Evolutionary conservation across 2,329 filamentous ascomycete species (phyloP).

Genomic region (Emergomyces pasteurianus): DNA sequence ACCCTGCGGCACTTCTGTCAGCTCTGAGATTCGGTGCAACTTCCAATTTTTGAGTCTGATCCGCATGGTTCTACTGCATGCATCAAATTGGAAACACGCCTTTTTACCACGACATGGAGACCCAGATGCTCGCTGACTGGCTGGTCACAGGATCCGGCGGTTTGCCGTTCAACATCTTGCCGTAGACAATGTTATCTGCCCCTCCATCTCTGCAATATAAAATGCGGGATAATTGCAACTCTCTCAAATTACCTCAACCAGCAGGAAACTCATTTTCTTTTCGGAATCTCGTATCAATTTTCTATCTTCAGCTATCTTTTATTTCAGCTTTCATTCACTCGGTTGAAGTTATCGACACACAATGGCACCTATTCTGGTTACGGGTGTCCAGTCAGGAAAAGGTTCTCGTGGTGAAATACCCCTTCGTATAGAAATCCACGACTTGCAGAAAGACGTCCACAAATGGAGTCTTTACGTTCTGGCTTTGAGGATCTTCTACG

Average conservation of each 20-base stretch:
- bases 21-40: background rate
- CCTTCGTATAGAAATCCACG: background rate
- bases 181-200: background rate
- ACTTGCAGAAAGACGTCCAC: background rate
- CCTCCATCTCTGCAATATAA: background rate
- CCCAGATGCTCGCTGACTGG: background rate
- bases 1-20: background rate
- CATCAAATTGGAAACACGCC: background rate
- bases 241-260: background rate
- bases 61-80: background rate
- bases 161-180: background rate
- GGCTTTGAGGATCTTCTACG: constrained; percentile 1
- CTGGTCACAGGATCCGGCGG: background rate
- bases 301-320: background rate
- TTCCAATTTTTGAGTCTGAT: constrained; percentile 1
- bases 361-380: constrained; percentile 2
- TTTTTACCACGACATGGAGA: background rate
- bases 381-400: background rate
- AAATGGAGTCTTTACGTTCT: constrained; percentile 2
- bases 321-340: background rate
- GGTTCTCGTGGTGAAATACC: background rate
- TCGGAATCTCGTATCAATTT: background rate
- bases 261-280: background rate
- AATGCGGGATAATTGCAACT: background rate
- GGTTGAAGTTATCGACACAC: background rate